Evolutionary conservation across 2,329 filamentous ascomycete genomes (phyloP).

Genomic region (Microcyclospora tardicrescens): DNA sequence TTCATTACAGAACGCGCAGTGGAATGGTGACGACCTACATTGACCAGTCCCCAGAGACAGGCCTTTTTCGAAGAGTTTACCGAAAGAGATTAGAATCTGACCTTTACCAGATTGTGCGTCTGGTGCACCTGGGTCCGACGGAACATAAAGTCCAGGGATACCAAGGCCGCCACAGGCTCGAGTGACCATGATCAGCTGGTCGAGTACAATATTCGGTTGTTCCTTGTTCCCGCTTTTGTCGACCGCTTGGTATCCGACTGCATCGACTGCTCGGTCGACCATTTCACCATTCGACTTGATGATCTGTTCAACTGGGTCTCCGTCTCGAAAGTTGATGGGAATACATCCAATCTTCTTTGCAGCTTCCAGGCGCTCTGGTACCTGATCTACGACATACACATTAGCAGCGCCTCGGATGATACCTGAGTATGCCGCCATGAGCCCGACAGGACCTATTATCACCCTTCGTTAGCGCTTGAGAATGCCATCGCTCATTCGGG

Average conservation of each 20-base stretch:
- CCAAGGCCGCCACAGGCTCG: conserved; percentile 49
- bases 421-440: conserved; percentile 54
- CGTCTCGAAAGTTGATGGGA: conserved; percentile 47
- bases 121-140: conserved; percentile 48
- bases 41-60: conserved; percentile 48
- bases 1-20: conserved; percentile 32
- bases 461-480: neutral
- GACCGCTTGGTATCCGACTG: conserved; percentile 53
- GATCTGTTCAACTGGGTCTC: conserved; percentile 48
- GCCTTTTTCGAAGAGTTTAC: conserved; percentile 57
- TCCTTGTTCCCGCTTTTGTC: conserved; percentile 43
- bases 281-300: conserved; percentile 45
- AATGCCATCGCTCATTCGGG: neutral
- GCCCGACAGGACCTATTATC: conserved; percentile 43
- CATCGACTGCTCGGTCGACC: conserved; percentile 53
- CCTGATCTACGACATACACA: conserved; percentile 51
- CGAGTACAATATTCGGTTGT: conserved; percentile 49
- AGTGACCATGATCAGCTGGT: conserved; percentile 51
- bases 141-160: conserved; percentile 29
- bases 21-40: conserved; percentile 38
- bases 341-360: conserved; percentile 51
- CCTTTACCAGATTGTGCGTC: conserved; percentile 49
- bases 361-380: conserved; percentile 44
- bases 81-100: conserved; percentile 51
- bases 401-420: conserved; percentile 46